A percentile compares a stretch with the other conserved stretches of the same genome.
These are phyloP conservation scores for Lobosporangium transversale DNA, from an alignment of 192 early-diverging fungal genomes.

Conservation along the genomic window DNA sequence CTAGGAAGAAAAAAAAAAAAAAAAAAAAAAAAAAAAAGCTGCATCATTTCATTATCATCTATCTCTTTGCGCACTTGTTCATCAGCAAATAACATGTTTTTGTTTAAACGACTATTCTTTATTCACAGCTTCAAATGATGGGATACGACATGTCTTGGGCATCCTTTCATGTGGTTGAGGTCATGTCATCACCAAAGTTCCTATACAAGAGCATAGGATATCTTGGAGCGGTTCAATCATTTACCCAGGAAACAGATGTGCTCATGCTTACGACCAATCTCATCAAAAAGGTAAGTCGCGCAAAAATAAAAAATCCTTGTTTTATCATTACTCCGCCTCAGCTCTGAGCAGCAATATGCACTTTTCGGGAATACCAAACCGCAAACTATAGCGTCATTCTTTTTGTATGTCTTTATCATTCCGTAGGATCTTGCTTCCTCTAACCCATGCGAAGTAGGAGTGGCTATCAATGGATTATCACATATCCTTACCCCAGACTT, in stretches of 20 bases:
- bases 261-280: constrained; percentile 97
- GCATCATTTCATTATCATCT: no score
- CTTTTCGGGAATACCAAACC: no score
- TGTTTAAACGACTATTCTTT: no score
- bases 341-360: no score
- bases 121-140: constrained; percentile 96
- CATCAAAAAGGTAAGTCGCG: constrained; percentile 91
- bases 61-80: no score
- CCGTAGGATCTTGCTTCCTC: constrained; percentile 93
- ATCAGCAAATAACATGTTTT: constrained; percentile 3
- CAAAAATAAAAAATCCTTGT: no score
- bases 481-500: constrained; percentile 93
- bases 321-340: no score
- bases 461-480: constrained; percentile 93
- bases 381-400: no score
- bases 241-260: constrained; percentile 93
- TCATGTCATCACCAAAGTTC: constrained; percentile 92
- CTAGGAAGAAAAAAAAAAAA: neutral
- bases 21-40: no score
- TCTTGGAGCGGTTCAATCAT: constrained; percentile 88
- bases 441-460: constrained; percentile 81
- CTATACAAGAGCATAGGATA: constrained; percentile 92
- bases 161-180: constrained; percentile 94
- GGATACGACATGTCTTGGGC: constrained; percentile 99
- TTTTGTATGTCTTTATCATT: no score